phyloP scores from a whole-genome alignment of 345 rosid genomes.

The Erysimum cheiranthoides region DNA sequence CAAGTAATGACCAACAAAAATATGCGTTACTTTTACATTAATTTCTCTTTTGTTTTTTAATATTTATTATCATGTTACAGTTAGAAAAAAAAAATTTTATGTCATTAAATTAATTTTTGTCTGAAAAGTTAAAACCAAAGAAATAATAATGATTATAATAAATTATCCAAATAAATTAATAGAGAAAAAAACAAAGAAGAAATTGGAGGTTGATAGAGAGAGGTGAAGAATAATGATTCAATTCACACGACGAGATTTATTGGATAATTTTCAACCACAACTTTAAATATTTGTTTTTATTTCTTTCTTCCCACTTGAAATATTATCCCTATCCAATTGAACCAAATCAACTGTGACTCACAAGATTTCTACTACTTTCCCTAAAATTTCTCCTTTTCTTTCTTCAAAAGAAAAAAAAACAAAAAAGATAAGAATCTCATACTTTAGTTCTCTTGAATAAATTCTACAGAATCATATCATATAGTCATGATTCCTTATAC shows the following conservation, averaged over 20 bases:
- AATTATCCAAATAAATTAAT: slow-evolving; percentile 8
- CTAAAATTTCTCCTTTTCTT: neutral
- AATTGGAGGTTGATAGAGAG: slow-evolving; percentile 32
- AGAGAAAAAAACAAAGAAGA: slow-evolving; percentile 3
- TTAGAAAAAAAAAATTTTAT: neutral
- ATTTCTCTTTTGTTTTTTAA: neutral
- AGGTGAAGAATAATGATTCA: slow-evolving; percentile 36
- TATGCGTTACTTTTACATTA: slow-evolving; percentile 30
- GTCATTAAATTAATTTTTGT: neutral
- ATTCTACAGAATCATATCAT: neutral
- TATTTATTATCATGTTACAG: slow-evolving; percentile 22
- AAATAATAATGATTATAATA: neutral
- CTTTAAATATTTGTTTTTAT: slow-evolving; percentile 11
- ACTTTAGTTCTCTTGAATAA: slow-evolving; percentile 33
- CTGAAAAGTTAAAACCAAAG: neutral
- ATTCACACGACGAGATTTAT: slow-evolving; percentile 42
- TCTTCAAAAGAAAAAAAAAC: neutral
- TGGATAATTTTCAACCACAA: slow-evolving; percentile 40
- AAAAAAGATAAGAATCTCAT: slow-evolving; percentile 16
- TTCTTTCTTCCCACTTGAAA: slow-evolving; percentile 28
- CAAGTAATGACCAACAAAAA: slow-evolving; percentile 17
- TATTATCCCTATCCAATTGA: slow-evolving; percentile 39
- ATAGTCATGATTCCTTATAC: neutral
- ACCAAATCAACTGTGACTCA: slow-evolving; percentile 43
- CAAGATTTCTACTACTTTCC: slow-evolving; percentile 42